Evolutionary conservation across 2,329 filamentous ascomycete genomes (phyloP).

Genomic region (Drechmeria coniospora): DNA sequence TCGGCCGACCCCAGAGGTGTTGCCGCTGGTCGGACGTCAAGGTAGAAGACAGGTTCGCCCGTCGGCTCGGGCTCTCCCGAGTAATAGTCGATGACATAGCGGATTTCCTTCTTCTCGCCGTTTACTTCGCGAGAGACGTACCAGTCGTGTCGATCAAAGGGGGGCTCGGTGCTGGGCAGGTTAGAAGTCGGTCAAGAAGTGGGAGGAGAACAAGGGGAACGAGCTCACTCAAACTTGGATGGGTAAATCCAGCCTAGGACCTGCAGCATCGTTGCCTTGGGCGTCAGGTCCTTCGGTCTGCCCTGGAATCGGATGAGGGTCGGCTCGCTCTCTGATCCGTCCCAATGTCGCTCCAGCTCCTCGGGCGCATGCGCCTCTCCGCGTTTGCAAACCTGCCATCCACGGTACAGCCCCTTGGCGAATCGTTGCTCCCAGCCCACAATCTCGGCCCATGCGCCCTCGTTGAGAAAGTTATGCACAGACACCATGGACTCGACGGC

Average conservation of each 20-base stretch:
- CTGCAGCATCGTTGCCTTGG: constrained; percentile 76
- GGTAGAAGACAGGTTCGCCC: constrained; percentile 86
- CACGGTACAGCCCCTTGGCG: constrained; percentile 51
- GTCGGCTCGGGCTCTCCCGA: constrained; percentile 65
- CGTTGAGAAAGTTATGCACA: constrained; percentile 95
- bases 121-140: constrained; percentile 62
- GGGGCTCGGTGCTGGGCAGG: constrained; percentile 51
- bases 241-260: constrained; percentile 69
- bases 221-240: constrained; percentile 54
- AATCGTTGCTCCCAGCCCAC: constrained; percentile 87
- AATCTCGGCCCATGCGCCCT: constrained; percentile 94
- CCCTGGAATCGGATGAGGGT: constrained; percentile 79
- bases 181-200: neutral
- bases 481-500: constrained; percentile 95
- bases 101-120: constrained; percentile 58
- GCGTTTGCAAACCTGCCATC: constrained; percentile 57
- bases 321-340: constrained; percentile 43
- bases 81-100: constrained; percentile 97
- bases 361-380: constrained; percentile 49
- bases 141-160: constrained; percentile 97
- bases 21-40: constrained; percentile 84
- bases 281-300: constrained; percentile 74
- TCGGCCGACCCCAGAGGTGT: constrained; percentile 69
- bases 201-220: neutral
- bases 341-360: constrained; percentile 33